These are phyloP conservation scores for Talaromyces funiculosus DNA, from an alignment of 2,329 filamentous ascomycete species.

Conservation along the genomic window DNA sequence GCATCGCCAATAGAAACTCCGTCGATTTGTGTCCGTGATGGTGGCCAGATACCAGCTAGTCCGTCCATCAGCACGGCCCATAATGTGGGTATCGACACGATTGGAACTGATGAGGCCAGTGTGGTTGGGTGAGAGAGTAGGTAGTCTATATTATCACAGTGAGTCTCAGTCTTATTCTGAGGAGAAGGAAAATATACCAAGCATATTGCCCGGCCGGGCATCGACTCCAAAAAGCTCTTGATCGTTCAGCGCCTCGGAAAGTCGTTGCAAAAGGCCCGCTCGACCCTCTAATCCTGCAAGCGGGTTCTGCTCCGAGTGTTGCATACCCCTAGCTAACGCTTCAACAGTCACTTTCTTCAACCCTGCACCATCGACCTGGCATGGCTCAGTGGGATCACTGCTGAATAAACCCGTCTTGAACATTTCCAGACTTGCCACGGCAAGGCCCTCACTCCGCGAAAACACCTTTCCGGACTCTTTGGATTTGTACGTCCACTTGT, in stretches of 20 bases:
- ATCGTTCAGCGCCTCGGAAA: conserved; percentile 72
- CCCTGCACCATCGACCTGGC: conserved; percentile 81
- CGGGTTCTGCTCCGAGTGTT: conserved; percentile 73
- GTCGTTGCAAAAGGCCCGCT: conserved; percentile 67
- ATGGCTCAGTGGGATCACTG: conserved; percentile 71
- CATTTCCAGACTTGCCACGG: conserved; percentile 76
- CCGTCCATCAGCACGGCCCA: conserved; percentile 90
- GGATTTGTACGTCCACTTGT: conserved; percentile 86
- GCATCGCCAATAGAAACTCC: conserved; percentile 85
- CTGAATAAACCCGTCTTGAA: conserved; percentile 90
- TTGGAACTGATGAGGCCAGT: conserved; percentile 79
- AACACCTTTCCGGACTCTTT: conserved; percentile 79
- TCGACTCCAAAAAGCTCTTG: conserved; percentile 77
- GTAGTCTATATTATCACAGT: conserved; percentile 57
- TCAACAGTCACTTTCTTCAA: conserved; percentile 69
- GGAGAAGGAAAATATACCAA: conserved; percentile 56
- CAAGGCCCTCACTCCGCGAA: conserved; percentile 79
- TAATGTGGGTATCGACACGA: conserved; percentile 77
- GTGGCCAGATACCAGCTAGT: conserved; percentile 80
- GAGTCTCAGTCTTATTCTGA: conserved; percentile 1
- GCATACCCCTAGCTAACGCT: conserved; percentile 71
- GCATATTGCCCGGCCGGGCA: conserved; percentile 85
- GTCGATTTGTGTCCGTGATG: conserved; percentile 78
- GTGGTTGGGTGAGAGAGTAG: conserved; percentile 88
- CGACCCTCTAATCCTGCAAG: conserved; percentile 82